phyloP scores from a whole-genome alignment of 1,284 basidiomycete genomes.

The Ustilago tritici region DNA sequence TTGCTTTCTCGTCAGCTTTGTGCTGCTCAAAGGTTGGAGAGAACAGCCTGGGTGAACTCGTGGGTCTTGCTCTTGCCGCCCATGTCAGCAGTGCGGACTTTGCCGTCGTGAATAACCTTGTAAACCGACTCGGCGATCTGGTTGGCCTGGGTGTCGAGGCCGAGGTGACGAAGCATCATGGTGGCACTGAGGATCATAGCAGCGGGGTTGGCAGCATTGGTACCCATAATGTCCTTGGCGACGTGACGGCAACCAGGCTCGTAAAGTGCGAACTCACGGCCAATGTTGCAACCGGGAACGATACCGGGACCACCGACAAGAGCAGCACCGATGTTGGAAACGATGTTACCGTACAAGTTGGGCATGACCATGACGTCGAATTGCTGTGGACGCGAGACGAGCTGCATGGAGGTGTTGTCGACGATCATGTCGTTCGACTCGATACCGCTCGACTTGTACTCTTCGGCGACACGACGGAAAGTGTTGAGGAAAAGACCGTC shows the following conservation, averaged over 20 bases:
- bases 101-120: conserved; percentile 88
- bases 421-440: conserved; percentile 98
- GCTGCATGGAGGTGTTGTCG: conserved; percentile 99
- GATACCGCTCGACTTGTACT: conserved; percentile 92
- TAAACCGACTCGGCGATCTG: conserved; percentile 92
- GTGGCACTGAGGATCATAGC: conserved; percentile 98
- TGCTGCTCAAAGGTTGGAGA: conserved; percentile 55
- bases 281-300: conserved; percentile 98
- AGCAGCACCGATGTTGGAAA: conserved; percentile 97
- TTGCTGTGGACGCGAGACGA: conserved; percentile 92
- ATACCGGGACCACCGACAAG: conserved; percentile 97
- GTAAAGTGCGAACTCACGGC: conserved; percentile 96
- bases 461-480: conserved; percentile 92
- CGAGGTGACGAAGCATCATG: conserved; percentile 98
- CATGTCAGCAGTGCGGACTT: conserved; percentile 94
- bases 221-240: conserved; percentile 97
- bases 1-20: not conserved
- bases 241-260: conserved; percentile 99
- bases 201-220: conserved; percentile 95
- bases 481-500: conserved; percentile 99
- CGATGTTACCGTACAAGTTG: conserved; percentile 93
- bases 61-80: conserved; percentile 75
- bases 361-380: conserved; percentile 99
- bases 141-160: conserved; percentile 95
- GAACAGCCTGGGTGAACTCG: conserved; percentile 69